Evolutionary conservation across 2,329 filamentous ascomycete genomes (phyloP), one percentile per base, ranked within the genome.

Genomic region (Pestalotiopsis sp.): DNA sequence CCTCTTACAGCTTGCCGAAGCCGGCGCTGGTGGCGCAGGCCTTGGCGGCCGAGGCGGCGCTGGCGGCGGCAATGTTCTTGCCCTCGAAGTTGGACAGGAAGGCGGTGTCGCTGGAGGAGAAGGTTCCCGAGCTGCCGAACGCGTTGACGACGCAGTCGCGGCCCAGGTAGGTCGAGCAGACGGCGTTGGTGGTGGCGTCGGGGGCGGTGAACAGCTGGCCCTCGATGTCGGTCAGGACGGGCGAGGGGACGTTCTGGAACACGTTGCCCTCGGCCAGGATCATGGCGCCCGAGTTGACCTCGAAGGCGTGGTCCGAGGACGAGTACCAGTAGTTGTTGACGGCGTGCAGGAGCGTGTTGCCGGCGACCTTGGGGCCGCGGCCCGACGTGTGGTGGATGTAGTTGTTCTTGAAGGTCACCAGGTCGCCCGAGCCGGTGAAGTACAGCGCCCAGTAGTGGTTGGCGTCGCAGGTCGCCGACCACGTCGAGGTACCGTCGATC

Each of bases 201-300:
- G 65, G 65, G 57, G 35, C 48, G 40, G 65, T 67, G 62, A 69
- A 69, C 30, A 67, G 65, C 58, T 59, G 61, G 55, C 68, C 68
- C 22, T 39, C 62, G 60, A 68, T 48, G 64, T 22, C 44, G 22
- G 1, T 39, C 55, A 65, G 56, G 61, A 67, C 65, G 62, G 65
- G 65, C 20, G 14, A 30, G 35, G 83, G 30, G 20, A 69, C 56
- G 68, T 67, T 67, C 65, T 69, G 68, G 79, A 85, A 86, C 24
- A 82, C 79, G 70, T 85, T 85, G 52, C 84, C 84, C 74, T 86
- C 84, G 2, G 82, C 82, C 48, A 86, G 77, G 62, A 85, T 79
- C 58, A 77, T 77, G 60, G 72, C 78, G 55, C 78, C 78, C 14
- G 69, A 60, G 58, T 74, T 76, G 68, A 81, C 69, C 72, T 84